Percentiles rank a stretch among this genome's conserved stretches.
Conservation (phyloP, 768 basidiomycete genomes). For the Termitomyces sp. region DNA sequence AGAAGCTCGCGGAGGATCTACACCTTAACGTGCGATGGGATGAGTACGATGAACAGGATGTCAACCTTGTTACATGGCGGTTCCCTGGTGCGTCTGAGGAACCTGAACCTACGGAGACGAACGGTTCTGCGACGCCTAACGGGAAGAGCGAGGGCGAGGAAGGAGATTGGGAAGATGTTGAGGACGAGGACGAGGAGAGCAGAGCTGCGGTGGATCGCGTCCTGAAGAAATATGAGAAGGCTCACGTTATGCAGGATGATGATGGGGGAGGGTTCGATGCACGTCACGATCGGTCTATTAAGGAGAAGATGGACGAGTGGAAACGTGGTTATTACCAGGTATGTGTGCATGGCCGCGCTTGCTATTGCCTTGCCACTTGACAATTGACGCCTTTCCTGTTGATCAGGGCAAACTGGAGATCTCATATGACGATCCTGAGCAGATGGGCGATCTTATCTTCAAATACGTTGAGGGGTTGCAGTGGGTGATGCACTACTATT, state of each 20-base stretch:
- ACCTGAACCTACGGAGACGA: slow-evolving; percentile 24
- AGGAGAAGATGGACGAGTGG: slow-evolving; percentile 91
- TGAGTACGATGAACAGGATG: slow-evolving; percentile 82
- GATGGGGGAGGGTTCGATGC: slow-evolving; percentile 76
- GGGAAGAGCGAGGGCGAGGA: slow-evolving; percentile 27
- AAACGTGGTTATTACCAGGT: slow-evolving; percentile 89
- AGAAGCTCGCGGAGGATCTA: slow-evolving; percentile 69
- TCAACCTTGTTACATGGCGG: slow-evolving; percentile 68
- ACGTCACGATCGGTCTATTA: slow-evolving; percentile 65
- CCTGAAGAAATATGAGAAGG: slow-evolving; percentile 83
- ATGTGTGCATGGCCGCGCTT: slow-evolving; percentile 7
- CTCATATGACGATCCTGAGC: slow-evolving; percentile 62
- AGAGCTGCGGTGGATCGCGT: slow-evolving; percentile 75
- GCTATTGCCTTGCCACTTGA: not conserved
- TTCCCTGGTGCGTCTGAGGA: slow-evolving; percentile 45
- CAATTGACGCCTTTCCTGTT: not conserved
- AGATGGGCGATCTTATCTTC: slow-evolving; percentile 67
- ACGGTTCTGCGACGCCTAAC: slow-evolving; percentile 16
- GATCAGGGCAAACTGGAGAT: slow-evolving; percentile 83
- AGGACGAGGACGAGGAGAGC: slow-evolving; percentile 65
- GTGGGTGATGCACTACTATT: slow-evolving; percentile 99
- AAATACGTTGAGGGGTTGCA: slow-evolving; percentile 93
- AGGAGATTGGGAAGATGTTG: slow-evolving; percentile 53
- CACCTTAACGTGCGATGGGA: slow-evolving; percentile 88
- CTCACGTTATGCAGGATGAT: slow-evolving; percentile 69